These are phyloP conservation scores for Chrysoporthe cubensis DNA, from an alignment of 2,329 filamentous ascomycete species.

Conservation along the genomic window DNA sequence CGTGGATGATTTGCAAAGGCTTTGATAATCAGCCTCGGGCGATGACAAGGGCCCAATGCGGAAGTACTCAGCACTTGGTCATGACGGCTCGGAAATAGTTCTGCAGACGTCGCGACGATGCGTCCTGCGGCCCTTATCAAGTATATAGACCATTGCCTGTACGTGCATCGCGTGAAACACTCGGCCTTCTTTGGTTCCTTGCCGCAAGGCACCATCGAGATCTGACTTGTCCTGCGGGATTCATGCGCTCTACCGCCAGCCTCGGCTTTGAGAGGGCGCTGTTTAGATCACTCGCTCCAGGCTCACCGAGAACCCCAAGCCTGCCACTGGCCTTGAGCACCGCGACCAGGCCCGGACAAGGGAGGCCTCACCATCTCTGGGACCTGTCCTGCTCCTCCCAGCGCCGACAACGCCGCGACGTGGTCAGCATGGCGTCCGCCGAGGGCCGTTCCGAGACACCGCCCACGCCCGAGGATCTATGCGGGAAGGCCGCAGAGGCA, in stretches of 20 bases:
- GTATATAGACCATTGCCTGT: background rate
- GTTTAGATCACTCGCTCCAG: background rate
- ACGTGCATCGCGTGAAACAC: background rate
- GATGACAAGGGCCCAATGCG: background rate
- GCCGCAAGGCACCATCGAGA: background rate
- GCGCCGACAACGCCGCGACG: background rate
- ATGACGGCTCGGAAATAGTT: background rate
- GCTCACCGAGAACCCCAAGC: background rate
- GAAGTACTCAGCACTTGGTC: conserved; percentile 20
- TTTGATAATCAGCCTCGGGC: conserved; percentile 15
- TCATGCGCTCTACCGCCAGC: background rate
- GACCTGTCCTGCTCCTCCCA: background rate
- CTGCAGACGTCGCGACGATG: background rate
- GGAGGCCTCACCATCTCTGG: background rate
- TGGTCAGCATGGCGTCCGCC: conserved; percentile 17
- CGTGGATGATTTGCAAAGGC: conserved; percentile 25
- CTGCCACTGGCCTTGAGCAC: background rate
- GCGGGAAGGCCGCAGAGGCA: background rate
- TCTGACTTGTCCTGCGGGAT: background rate
- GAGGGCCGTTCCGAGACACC: background rate
- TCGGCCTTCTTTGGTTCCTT: background rate
- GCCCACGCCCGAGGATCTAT: background rate
- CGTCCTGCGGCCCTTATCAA: background rate
- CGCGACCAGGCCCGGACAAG: background rate
- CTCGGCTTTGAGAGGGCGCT: conserved; percentile 5